Conservation (phyloP, 2,329 filamentous ascomycete species). For the Clonostachys rosea region DNA sequence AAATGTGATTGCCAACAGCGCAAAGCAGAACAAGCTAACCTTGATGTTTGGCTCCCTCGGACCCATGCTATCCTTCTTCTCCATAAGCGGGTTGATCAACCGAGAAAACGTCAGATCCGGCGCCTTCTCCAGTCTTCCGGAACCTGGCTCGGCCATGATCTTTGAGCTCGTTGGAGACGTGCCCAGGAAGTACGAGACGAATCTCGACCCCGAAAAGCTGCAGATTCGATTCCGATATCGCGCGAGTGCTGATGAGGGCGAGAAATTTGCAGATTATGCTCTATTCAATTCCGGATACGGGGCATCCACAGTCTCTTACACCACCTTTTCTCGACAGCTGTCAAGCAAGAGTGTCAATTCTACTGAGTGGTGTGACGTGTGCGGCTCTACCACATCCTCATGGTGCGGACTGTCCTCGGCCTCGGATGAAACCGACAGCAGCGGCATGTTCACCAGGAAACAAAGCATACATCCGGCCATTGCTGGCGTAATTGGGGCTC, state of each 20-base stretch:
- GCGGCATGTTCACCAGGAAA: background rate
- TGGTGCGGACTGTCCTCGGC: conserved; percentile 26
- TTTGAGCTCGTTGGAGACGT: conserved; percentile 57
- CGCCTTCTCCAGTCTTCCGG: conserved; percentile 37
- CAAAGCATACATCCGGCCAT: conserved; percentile 25
- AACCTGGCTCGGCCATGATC: conserved; percentile 69
- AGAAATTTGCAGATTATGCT: conserved; percentile 25
- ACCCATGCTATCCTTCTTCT: conserved; percentile 51
- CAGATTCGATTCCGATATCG: conserved; percentile 54
- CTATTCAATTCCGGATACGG: conserved; percentile 31
- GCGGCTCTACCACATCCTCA: conserved; percentile 18
- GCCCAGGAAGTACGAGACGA: conserved; percentile 7
- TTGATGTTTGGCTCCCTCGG: conserved; percentile 50
- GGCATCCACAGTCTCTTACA: conserved; percentile 26
- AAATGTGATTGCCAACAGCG: conserved; percentile 31
- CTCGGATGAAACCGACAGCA: background rate
- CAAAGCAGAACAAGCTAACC: conserved; percentile 38
- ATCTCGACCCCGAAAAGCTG: conserved; percentile 29
- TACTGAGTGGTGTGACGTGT: conserved; percentile 38
- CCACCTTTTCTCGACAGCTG: conserved; percentile 31
- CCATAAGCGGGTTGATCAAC: conserved; percentile 39
- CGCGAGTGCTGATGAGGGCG: conserved; percentile 32
- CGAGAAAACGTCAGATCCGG: conserved; percentile 43
- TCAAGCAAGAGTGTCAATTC: conserved; percentile 22
- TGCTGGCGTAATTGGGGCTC: conserved; percentile 41